Evolutionary conservation across 2,329 filamentous ascomycete species (phyloP).

Genomic region (Pseudogymnoascus sp.): DNA sequence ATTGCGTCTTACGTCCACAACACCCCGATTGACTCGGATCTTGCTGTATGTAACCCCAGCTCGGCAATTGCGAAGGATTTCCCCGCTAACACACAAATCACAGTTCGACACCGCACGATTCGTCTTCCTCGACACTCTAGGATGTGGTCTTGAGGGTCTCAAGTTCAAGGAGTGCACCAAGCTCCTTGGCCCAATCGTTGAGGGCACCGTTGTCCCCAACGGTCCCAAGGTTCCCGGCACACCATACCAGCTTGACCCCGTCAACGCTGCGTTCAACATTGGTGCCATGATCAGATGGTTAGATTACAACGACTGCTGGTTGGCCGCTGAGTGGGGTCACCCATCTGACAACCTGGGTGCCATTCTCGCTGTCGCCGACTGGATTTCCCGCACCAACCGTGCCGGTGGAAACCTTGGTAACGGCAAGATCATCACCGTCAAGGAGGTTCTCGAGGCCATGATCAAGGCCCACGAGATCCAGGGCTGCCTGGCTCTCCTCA

Average conservation of each 20-base stretch:
- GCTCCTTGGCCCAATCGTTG: slow-evolving; percentile 83
- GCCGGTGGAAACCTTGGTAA: slow-evolving; percentile 70
- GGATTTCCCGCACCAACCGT: slow-evolving; percentile 86
- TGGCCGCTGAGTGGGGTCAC: slow-evolving; percentile 97
- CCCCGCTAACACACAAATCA: slow-evolving; percentile 17
- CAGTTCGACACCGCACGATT: slow-evolving; percentile 93
- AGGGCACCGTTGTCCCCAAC: slow-evolving; percentile 84
- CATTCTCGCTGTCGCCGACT: slow-evolving; percentile 93
- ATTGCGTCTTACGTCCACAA: slow-evolving; percentile 94
- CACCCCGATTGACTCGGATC: slow-evolving; percentile 79
- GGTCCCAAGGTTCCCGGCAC: slow-evolving; percentile 88
- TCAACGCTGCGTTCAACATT: slow-evolving; percentile 97
- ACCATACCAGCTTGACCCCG: slow-evolving; percentile 85
- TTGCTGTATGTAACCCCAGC: slow-evolving; percentile 59
- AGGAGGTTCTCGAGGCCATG: slow-evolving; percentile 91
- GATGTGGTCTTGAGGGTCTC: slow-evolving; percentile 91
- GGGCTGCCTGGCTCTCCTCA: slow-evolving; percentile 90
- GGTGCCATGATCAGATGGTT: slow-evolving; percentile 98
- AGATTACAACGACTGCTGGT: slow-evolving; percentile 99
- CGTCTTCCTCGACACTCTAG: slow-evolving; percentile 93
- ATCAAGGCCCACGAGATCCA: slow-evolving; percentile 99
- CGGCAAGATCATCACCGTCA: slow-evolving; percentile 79
- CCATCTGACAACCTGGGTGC: slow-evolving; percentile 96
- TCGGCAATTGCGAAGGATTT: slow-evolving; percentile 1
- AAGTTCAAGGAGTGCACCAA: slow-evolving; percentile 95